Base-by-base conservation (phyloP, 169 alveolate genomes). In the Amoebophrya sp. region DNA sequence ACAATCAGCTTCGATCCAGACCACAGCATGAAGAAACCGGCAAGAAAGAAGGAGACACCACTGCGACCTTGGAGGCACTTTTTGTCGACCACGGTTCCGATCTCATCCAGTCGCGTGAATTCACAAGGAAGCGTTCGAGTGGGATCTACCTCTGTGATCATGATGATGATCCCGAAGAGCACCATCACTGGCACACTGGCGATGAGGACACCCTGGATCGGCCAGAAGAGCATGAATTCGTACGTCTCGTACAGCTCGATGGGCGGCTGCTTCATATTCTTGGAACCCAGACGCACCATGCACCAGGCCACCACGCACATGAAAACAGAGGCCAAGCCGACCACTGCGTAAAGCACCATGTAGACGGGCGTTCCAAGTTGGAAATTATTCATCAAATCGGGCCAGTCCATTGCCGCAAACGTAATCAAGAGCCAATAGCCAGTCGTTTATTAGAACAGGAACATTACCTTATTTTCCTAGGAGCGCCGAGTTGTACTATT, bases 351-450 rank as follows among this genome's bases (percentile, higher is more conserved):
- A 0, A 90, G 33, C 0, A 90, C 92, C 77, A 89, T 41, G 40
- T 41, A 90, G 76, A 90, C 92, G 26, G 92, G 65, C 3, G 41
- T 53, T 3, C 78, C 78, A 29, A 90, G 92, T 33, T 90, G 92
- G 92, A 90, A 90, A n/a, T 53, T 65, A 41, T 90, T 90, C 92
- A 90, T 90, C 41, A 90, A 41, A 36, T 90, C 92, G n/a, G 92
- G 65, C 92, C 92, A 90, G 33, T 41, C 92, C 92, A 90, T 90
- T 14, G 92, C 78, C 26, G 53, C 55, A 65, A 41, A 90, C n/a
- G 53, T 65, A 41, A 90, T 90, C 41, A 65, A 38, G 41, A 90
- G 78, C 78, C 55, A 41, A 78, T 90, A 90, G 34, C 41, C 91
- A 41, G 41, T 40, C n/a, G n/a, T n/a, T n/a, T n/a, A n/a, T n/a